These are phyloP conservation scores for Aspergillus sp. DNA, from an alignment of 2,329 filamentous ascomycete genomes.

Conservation along the genomic window DNA sequence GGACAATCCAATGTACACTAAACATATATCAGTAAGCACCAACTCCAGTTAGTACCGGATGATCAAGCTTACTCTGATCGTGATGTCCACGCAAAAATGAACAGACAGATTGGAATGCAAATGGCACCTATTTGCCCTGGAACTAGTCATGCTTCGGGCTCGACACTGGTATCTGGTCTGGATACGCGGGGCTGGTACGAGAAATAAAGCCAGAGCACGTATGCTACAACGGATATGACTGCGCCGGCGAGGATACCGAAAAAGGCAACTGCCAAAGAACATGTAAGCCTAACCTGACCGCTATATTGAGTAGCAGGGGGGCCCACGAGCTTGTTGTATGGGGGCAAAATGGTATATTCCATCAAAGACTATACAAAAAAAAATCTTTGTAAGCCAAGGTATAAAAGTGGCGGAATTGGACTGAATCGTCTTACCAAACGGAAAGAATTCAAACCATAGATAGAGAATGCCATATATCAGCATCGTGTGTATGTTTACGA, in stretches of 20 bases:
- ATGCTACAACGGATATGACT: conserved; percentile 3
- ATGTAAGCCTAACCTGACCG: background rate
- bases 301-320: background rate
- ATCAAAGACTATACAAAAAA: conserved; percentile 6
- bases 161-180: background rate
- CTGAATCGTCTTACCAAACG: conserved; percentile 8
- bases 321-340: conserved; percentile 6
- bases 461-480: conserved; percentile 14
- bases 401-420: no score
- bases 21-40: conserved; percentile 9
- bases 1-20: conserved; percentile 38
- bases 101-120: conserved; percentile 10
- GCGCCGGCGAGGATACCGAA: conserved; percentile 9
- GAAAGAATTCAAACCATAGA: conserved; percentile 15
- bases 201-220: conserved; percentile 8
- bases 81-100: conserved; percentile 13
- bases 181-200: conserved; percentile 6
- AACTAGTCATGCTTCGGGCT: conserved; percentile 9
- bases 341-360: conserved; percentile 8
- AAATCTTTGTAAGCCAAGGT: no score
- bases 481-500: conserved; percentile 11
- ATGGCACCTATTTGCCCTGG: conserved; percentile 10
- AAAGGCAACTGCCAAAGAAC: conserved; percentile 4
- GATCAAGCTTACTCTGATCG: conserved; percentile 7
- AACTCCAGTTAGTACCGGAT: conserved; percentile 23